Evolutionary conservation across 768 basidiomycete genomes (phyloP).

Genomic region (Lentinus tigrinus): DNA sequence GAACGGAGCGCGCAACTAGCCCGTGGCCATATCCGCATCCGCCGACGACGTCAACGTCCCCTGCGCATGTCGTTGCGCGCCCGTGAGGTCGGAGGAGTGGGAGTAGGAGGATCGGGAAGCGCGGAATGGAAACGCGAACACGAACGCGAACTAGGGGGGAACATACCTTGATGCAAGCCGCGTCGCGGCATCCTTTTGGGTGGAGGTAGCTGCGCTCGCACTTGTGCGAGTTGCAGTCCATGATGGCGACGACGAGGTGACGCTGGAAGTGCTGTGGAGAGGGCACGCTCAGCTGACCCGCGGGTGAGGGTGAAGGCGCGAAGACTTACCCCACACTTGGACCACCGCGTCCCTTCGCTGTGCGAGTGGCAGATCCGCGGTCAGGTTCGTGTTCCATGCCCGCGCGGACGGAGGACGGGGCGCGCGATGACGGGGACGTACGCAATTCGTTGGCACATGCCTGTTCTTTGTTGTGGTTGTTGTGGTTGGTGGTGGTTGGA

Average conservation of each 20-base stretch:
- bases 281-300: slow-evolving; percentile 16
- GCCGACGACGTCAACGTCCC: too few species aligned
- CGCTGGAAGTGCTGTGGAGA: slow-evolving; percentile 71
- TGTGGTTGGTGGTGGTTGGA: neutral
- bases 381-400: slow-evolving; percentile 17
- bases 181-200: slow-evolving; percentile 51
- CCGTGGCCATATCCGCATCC: too few species aligned
- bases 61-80: neutral
- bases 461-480: neutral
- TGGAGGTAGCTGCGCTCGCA: slow-evolving; percentile 69
- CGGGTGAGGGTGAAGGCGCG: slow-evolving; percentile 6
- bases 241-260: slow-evolving; percentile 68
- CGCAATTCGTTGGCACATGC: slow-evolving; percentile 79
- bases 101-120: neutral
- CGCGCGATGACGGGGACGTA: slow-evolving; percentile 38
- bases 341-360: slow-evolving; percentile 79
- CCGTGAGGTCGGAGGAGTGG: neutral
- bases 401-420: neutral
- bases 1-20: neutral
- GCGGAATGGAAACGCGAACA: neutral
- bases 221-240: slow-evolving; percentile 65
- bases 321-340: slow-evolving; percentile 58
- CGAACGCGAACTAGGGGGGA: neutral
- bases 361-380: neutral
- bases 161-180: slow-evolving; percentile 53